Evolutionary conservation across 352 stramenopile genomes (phyloP).

Genomic region (Phytophthora foliorum): DNA sequence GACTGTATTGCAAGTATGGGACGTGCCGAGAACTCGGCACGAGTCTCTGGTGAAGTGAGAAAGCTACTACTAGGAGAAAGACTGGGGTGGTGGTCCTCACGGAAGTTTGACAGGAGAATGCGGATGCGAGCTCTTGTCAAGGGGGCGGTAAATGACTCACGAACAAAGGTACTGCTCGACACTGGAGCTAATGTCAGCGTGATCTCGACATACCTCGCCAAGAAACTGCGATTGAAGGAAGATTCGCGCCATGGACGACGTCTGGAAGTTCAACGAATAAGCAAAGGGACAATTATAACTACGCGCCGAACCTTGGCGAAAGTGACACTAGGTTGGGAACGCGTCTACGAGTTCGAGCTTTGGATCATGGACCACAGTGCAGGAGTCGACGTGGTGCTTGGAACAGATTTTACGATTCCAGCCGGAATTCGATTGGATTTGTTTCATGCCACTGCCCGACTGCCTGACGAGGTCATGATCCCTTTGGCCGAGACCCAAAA

Average conservation of each 20-base stretch:
- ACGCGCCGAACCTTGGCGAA: background rate
- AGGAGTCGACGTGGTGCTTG: conserved; percentile 2
- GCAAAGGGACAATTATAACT: background rate
- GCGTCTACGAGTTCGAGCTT: conserved; percentile 8
- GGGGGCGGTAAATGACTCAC: background rate
- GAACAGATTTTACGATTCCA: conserved; percentile 15
- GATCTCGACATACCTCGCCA: background rate
- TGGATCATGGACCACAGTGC: conserved; percentile 10
- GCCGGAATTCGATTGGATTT: conserved; percentile 10
- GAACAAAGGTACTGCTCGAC: background rate
- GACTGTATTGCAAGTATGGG: background rate
- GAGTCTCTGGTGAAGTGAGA: background rate
- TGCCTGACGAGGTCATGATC: conserved; percentile 8
- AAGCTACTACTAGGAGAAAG: background rate
- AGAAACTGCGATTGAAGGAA: background rate
- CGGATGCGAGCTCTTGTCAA: background rate
- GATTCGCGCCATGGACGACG: background rate
- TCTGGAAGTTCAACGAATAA: background rate
- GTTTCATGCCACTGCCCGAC: background rate
- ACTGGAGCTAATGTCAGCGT: background rate
- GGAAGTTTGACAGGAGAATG: background rate
- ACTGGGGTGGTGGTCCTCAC: conserved; percentile 1
- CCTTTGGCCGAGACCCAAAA: background rate
- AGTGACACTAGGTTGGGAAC: conserved; percentile 5
- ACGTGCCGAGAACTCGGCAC: background rate